phyloP scores from a whole-genome alignment of 352 stramenopile genomes.

The Phytophthora meadii region DNA sequence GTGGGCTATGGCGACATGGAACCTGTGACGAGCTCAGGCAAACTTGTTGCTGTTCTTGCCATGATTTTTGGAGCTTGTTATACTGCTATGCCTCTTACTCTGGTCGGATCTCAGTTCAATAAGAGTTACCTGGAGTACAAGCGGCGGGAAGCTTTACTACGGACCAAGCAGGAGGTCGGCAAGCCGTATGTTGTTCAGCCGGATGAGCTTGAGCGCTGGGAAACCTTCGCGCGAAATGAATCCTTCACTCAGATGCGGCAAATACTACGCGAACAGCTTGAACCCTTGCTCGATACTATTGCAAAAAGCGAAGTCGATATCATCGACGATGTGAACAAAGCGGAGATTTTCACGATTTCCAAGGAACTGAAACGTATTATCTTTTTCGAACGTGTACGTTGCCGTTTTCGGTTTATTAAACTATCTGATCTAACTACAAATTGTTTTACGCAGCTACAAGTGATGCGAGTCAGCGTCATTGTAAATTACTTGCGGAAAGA shows the following conservation, averaged over 20 bases:
- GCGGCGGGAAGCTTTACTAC: constrained; percentile 67
- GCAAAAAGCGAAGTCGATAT: constrained; percentile 55
- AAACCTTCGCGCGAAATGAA: constrained; percentile 57
- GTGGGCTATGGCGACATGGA: constrained; percentile 85
- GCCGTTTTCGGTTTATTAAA: not conserved
- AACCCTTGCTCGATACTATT: constrained; percentile 51
- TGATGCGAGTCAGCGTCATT: constrained; percentile 67
- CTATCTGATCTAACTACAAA: not conserved
- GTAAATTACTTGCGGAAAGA: constrained; percentile 76
- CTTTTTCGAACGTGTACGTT: constrained; percentile 53
- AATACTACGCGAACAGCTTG: constrained; percentile 41
- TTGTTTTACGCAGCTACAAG: constrained; percentile 48
- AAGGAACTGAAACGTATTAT: constrained; percentile 62
- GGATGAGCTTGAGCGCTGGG: constrained; percentile 56
- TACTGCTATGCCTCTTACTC: constrained; percentile 81
- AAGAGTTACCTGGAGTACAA: constrained; percentile 86
- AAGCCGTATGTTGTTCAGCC: constrained; percentile 60
- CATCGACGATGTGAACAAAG: constrained; percentile 56
- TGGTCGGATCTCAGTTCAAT: constrained; percentile 85
- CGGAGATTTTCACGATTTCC: constrained; percentile 29
- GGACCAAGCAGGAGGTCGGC: constrained; percentile 76
- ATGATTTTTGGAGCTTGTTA: constrained; percentile 88
- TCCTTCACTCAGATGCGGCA: constrained; percentile 55
- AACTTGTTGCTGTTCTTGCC: constrained; percentile 74
- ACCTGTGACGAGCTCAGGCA: constrained; percentile 65